A percentile compares a stretch with the other conserved stretches of the same genome.
These are phyloP conservation scores for Ustilago sp. DNA, from an alignment of 1,284 basidiomycete genomes.

Conservation along the genomic window DNA sequence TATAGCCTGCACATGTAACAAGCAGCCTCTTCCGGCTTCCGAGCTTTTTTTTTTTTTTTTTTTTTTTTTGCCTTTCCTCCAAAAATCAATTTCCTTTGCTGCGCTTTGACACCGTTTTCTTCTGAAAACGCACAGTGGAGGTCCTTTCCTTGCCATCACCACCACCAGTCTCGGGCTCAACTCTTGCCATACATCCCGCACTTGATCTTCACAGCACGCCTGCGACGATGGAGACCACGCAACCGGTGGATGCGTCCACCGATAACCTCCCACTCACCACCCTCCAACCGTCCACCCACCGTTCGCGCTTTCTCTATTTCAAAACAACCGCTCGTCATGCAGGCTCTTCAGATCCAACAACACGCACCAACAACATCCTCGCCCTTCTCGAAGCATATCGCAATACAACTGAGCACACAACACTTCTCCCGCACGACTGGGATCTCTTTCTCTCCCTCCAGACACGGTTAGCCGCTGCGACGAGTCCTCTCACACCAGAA, in stretches of 20 bases:
- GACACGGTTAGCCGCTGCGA: constrained; percentile 26
- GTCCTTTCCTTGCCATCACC: constrained; percentile 5
- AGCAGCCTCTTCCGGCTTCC: constrained; percentile 3
- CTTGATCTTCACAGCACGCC: background rate
- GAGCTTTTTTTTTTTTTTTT: background rate
- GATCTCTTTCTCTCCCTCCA: constrained; percentile 35
- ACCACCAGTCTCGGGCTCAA: background rate
- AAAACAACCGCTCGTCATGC: constrained; percentile 29
- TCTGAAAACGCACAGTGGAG: background rate
- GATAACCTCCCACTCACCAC: constrained; percentile 1
- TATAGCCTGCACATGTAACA: too few relatives aligned
- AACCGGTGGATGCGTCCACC: background rate
- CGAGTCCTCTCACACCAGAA: constrained; percentile 22
- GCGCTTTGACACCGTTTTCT: background rate
- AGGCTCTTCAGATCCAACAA: constrained; percentile 23
- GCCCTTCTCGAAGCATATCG: constrained; percentile 23
- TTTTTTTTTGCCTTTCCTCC: background rate
- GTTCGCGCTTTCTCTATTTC: constrained; percentile 33
- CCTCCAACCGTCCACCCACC: constrained; percentile 30
- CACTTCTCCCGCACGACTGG: constrained; percentile 25
- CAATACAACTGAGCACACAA: constrained; percentile 11
- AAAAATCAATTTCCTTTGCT: background rate
- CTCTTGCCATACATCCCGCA: background rate
- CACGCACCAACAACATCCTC: constrained; percentile 20
- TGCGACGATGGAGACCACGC: background rate